phyloP scores from a whole-genome alignment of 2,329 filamentous ascomycete genomes.

The Monosporascus sp. region DNA sequence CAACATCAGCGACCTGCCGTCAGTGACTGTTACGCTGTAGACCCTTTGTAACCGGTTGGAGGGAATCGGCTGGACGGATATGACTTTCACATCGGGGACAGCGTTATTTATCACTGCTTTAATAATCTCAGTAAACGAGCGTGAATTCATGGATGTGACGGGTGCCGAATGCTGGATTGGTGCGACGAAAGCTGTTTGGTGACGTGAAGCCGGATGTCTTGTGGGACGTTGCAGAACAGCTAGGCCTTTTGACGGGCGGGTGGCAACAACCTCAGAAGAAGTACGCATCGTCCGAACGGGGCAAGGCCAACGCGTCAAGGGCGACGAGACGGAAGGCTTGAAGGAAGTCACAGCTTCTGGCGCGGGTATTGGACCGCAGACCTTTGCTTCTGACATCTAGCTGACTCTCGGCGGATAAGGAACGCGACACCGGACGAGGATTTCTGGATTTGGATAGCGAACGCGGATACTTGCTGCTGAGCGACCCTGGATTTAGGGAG shows the following conservation, averaged over 20 bases:
- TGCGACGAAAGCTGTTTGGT: constrained; percentile 20
- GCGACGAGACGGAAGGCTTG: not conserved
- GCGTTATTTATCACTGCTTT: constrained; percentile 29
- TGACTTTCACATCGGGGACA: constrained; percentile 27
- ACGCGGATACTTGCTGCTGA: not conserved
- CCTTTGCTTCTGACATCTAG: not conserved
- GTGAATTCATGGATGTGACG: constrained; percentile 29
- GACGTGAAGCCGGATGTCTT: constrained; percentile 21
- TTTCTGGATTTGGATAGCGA: not conserved
- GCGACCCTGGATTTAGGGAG: not conserved
- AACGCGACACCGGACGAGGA: not conserved
- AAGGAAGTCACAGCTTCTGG: not conserved
- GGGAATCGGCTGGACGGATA: constrained; percentile 27
- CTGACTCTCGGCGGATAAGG: not conserved
- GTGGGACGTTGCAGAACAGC: constrained; percentile 22
- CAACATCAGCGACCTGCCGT: constrained; percentile 35
- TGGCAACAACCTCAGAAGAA: constrained; percentile 10
- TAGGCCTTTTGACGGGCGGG: constrained; percentile 19
- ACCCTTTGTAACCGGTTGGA: constrained; percentile 34
- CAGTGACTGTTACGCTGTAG: constrained; percentile 38
- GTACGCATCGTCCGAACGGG: not conserved
- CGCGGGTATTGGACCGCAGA: not conserved
- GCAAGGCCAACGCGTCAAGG: not conserved
- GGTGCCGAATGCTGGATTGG: constrained; percentile 15
- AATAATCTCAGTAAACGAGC: constrained; percentile 26